Evolutionary conservation across 495 filamentous ascomycete genomes (phyloP), one percentile per base, ranked within the genome.

Genomic region (Cercophora scortea): DNA sequence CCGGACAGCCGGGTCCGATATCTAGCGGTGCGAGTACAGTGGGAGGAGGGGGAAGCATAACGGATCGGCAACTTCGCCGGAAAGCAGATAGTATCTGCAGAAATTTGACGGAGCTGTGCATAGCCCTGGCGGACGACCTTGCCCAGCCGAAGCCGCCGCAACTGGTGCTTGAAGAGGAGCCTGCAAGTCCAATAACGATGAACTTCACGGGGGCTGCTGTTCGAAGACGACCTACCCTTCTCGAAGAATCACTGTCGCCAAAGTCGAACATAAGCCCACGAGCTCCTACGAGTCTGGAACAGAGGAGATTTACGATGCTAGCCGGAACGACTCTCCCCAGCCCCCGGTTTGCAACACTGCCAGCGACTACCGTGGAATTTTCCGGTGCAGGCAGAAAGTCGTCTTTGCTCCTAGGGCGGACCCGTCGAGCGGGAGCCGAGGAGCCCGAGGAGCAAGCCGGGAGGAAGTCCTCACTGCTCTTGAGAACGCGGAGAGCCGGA

Each of bases 11-110:
- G 25, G 79, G 80, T 9, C 79, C 83, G 6, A 79, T 83, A 32
- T 79, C 79, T 36, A 82, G 78, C 49, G 70, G 71, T 18, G 74
- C 79, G 12, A 86, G 86, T 33, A 81, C 81, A n/a, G 77, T 84
- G 48, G 81, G 79, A 12, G 77, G 75, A 49, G 80, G 78, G 32
- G 76, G 67, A 16, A 65, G 80, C 41, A 70, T 84, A n/a, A 78
- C 85, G 9, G 89, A 97, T 60, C 79, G 92, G 45, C 86, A 90
- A 57, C 77, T 96, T 32, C 81, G 88, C 39, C 81, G 92, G 51
- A 97, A 95, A 64, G 88, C 88, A 32, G 93, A 97, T 63, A 91
- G 85, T 61, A 79, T 97, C 66, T 97, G 94, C 68, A 81, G 93
- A 45, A 91, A 87, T 58, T 69, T 98, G 51, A 97, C 93, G 2